phyloP scores from a whole-genome alignment of 768 basidiomycete genomes.

The Gloeopeniophorella convolvens region DNA sequence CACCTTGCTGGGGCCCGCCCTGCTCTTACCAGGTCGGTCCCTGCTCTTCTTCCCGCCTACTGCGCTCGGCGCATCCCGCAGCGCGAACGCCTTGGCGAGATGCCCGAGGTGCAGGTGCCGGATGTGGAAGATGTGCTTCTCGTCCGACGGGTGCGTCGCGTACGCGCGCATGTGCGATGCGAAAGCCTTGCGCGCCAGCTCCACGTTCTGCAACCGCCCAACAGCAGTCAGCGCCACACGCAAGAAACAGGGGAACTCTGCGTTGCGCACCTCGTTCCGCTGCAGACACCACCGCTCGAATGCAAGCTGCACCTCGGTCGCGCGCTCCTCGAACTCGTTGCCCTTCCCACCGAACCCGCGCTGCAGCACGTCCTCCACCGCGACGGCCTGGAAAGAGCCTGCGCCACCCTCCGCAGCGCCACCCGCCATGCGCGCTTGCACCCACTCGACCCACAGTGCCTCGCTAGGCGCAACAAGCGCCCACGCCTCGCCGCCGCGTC shows the following conservation, averaged over 20 bases:
- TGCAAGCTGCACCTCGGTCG: conserved; percentile 91
- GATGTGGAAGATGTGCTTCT: conserved; percentile 96
- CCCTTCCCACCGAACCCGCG: conserved; percentile 84
- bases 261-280: conserved; percentile 49
- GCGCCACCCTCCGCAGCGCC: conserved; percentile 31
- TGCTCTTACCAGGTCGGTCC: neutral
- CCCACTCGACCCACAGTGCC: conserved; percentile 85
- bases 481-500: conserved; percentile 95
- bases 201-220: conserved; percentile 51
- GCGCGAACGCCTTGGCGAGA: conserved; percentile 84
- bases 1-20: conserved; percentile 12
- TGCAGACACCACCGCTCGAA: conserved; percentile 91
- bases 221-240: conserved; percentile 6
- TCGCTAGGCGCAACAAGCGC: conserved; percentile 86
- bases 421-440: conserved; percentile 73
- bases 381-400: conserved; percentile 51
- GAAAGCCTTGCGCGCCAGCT: conserved; percentile 78
- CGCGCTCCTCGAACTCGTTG: conserved; percentile 76
- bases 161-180: conserved; percentile 93
- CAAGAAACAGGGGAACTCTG: conserved; percentile 2
- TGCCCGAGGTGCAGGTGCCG: conserved; percentile 93
- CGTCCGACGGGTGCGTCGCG: conserved; percentile 90
- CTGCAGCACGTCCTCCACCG: conserved; percentile 64
- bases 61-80: conserved; percentile 71
- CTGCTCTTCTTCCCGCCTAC: conserved; percentile 25